phyloP scores from a whole-genome alignment of 2,329 filamentous ascomycete species.

The Didymosphaeria variabile region DNA sequence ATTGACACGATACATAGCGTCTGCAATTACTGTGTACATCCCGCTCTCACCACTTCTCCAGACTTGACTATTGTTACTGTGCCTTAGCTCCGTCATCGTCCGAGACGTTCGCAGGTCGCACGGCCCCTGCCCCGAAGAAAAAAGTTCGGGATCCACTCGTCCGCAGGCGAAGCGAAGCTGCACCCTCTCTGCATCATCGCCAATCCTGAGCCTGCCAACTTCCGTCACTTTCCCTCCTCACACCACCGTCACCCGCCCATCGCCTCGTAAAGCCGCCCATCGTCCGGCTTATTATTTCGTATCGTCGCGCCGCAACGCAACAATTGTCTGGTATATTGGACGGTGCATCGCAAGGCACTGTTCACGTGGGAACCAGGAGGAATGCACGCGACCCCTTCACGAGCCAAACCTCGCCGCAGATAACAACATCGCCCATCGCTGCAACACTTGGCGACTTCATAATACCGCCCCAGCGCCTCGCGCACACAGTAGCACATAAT shows the following conservation, averaged over 20 bases:
- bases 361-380: slow-evolving; percentile 47
- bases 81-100: slow-evolving; percentile 19
- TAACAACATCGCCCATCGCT: slow-evolving; percentile 25
- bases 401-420: slow-evolving; percentile 27
- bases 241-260: slow-evolving; percentile 32
- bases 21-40: background rate
- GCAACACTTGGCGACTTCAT: slow-evolving; percentile 27
- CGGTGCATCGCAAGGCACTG: slow-evolving; percentile 26
- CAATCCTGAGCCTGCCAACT: slow-evolving; percentile 20
- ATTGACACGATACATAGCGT: slow-evolving; percentile 1
- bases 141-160: slow-evolving; percentile 30
- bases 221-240: slow-evolving; percentile 32
- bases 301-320: slow-evolving; percentile 17
- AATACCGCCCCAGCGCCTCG: slow-evolving; percentile 13
- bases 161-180: slow-evolving; percentile 21
- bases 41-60: slow-evolving; percentile 8
- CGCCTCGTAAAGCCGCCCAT: slow-evolving; percentile 2
- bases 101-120: slow-evolving; percentile 10
- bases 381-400: slow-evolving; percentile 50
- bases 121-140: slow-evolving; percentile 18
- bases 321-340: slow-evolving; percentile 20
- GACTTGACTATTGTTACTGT: background rate
- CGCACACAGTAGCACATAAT: slow-evolving; percentile 60
- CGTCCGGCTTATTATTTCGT: slow-evolving; percentile 12
- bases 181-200: slow-evolving; percentile 33